Base-by-base conservation (phyloP, 2,329 filamentous ascomycete species). In the Davidsoniella eucalypti region DNA sequence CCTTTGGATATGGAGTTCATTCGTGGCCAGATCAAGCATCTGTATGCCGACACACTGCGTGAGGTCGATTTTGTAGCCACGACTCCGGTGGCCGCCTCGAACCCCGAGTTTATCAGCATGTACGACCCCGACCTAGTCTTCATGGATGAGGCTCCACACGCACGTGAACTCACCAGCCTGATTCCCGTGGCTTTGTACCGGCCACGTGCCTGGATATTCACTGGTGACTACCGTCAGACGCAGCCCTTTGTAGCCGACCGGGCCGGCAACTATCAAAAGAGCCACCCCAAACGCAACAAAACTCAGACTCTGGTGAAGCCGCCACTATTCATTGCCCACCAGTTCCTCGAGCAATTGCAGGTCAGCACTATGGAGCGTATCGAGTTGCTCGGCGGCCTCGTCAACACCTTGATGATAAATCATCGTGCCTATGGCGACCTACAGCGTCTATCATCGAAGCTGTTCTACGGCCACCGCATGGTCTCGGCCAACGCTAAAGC, bases 41-140 rank as follows among this genome's bases (percentile, higher is more conserved):
- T 71, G 0, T 72, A 72, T 50, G 57, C 58, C 1, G 59, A 61
- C 2, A 65, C 68, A 0, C 56, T 71, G 0, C 54, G 53, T 2
- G 56, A 61, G 2, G 61, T 66, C 0, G 68, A 71, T 44, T 70
- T 71, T 47, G 60, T 72, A 1, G 67, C 68, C 0, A 69, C 69
- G 0, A 71, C 69, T 1, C 69, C 69, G 0, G 68, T 70, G 1
- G 67, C 68, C 2, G 64, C 66, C 0, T 37, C 51, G 3, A 63
- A 60, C 3, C 62, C 63, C 0, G 55, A 58, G 0, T 67, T 71
- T 33, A 56, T 61, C 0, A 61, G 59, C 2, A 58, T 87, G 5
- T 86, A 87, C 29, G 81, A 83, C 55, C 85, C 87, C 0, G 84
- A 92, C 57, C 80, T 94, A 55, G 77, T 92, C 0, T 88, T 94